These are phyloP conservation scores for Borovskyia barvae DNA, from an alignment of 208 protist genomes.

Conservation along the genomic window DNA sequence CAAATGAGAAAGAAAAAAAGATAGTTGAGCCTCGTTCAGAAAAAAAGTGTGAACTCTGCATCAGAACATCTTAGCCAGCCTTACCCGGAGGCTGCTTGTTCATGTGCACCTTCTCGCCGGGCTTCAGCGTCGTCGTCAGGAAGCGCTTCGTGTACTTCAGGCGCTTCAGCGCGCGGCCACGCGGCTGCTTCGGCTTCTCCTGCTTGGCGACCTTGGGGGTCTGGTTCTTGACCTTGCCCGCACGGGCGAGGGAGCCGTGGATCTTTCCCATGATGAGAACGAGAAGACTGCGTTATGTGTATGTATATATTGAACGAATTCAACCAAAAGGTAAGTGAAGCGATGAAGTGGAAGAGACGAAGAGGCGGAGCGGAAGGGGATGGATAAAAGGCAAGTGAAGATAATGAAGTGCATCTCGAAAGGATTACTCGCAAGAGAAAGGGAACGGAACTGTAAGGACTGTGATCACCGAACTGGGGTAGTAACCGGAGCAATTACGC, in stretches of 20 bases:
- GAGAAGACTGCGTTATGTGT: no score
- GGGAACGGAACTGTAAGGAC: not conserved
- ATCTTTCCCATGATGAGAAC: slow-evolving; percentile 97
- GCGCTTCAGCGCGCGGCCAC: slow-evolving; percentile 96
- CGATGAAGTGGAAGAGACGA: no score
- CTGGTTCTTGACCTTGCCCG: slow-evolving; percentile 98
- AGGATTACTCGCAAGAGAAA: not conserved
- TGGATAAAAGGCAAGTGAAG: not conserved
- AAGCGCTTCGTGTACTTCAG: slow-evolving; percentile 97
- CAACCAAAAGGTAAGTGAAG: no score
- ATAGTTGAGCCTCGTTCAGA: no score
- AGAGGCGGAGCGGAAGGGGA: not conserved
- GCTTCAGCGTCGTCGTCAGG: slow-evolving; percentile 91
- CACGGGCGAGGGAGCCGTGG: slow-evolving; percentile 97
- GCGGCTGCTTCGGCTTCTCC: slow-evolving; percentile 95
- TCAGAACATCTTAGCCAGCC: slow-evolving; percentile 90
- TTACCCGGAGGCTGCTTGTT: slow-evolving; percentile 92
- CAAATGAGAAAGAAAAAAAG: slow-evolving; percentile 34
- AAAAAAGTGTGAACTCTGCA: no score
- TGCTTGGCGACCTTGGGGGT: slow-evolving; percentile 96
- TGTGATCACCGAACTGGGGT: not conserved
- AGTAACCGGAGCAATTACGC: not conserved
- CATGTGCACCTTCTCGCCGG: slow-evolving; percentile 92
- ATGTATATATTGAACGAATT: no score
- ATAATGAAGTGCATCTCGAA: not conserved